Conservation (phyloP, 495 filamentous ascomycete genomes). For the Glonium stellatum region DNA sequence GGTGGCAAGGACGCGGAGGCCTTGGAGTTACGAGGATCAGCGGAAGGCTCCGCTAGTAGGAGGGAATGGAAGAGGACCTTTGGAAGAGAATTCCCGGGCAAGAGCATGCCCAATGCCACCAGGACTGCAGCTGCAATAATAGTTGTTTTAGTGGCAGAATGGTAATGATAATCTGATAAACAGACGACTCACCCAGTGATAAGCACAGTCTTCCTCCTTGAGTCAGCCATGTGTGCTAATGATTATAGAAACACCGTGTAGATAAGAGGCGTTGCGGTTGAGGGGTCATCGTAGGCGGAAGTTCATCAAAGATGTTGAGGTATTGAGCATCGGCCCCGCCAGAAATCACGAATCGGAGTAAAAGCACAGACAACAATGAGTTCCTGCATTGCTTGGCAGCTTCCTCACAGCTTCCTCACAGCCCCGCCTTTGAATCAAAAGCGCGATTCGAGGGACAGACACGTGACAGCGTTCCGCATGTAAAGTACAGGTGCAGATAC, state of each 20-base stretch:
- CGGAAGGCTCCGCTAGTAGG: background rate
- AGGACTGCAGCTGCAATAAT: conserved; percentile 42
- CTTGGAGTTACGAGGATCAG: conserved; percentile 9
- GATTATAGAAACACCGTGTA: background rate
- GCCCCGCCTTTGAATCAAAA: background rate
- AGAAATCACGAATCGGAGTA: no score
- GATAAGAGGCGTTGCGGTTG: no score
- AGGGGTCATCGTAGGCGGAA: no score
- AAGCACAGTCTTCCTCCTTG: conserved; percentile 16
- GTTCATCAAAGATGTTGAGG: background rate
- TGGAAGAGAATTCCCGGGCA: conserved; percentile 47
- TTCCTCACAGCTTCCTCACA: no score
- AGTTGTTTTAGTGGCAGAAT: background rate
- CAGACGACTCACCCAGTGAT: conserved; percentile 23
- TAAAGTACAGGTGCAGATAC: no score
- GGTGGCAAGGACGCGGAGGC: conserved; percentile 50
- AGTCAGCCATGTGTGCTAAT: conserved; percentile 7
- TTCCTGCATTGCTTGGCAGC: no score
- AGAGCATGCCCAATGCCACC: conserved; percentile 55
- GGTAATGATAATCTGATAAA: background rate
- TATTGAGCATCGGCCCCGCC: no score
- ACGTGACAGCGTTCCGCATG: no score
- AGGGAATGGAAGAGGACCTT: conserved; percentile 28
- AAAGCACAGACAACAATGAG: no score
- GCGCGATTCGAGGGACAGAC: background rate